A percentile compares a stretch with the other conserved stretches of the same genome.
Conservation (phyloP, 495 filamentous ascomycete species). For the Penicillium pulvis region DNA sequence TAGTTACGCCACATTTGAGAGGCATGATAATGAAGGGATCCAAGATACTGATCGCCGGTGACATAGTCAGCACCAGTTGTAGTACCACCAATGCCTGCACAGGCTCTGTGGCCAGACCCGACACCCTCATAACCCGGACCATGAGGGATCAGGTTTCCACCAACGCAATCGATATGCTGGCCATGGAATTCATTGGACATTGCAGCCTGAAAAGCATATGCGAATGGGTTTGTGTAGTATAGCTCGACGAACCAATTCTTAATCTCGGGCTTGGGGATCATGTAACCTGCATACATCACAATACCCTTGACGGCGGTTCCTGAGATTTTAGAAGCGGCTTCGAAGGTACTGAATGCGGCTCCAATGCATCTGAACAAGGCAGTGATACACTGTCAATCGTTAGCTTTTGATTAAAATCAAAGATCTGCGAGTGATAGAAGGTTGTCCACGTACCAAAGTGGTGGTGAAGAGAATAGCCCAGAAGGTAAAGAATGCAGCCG, state of each 20-base stretch:
- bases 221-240: slow-evolving; percentile 68
- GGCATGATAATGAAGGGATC: slow-evolving; percentile 47
- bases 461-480: slow-evolving; percentile 45
- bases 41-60: slow-evolving; percentile 52
- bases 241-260: slow-evolving; percentile 77
- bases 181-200: slow-evolving; percentile 66
- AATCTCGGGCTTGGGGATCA: slow-evolving; percentile 68
- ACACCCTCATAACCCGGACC: slow-evolving; percentile 32
- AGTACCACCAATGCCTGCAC: slow-evolving; percentile 53
- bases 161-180: slow-evolving; percentile 48
- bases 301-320: slow-evolving; percentile 36
- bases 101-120: slow-evolving; percentile 40
- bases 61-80: slow-evolving; percentile 40
- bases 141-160: slow-evolving; percentile 44
- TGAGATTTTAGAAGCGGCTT: slow-evolving; percentile 55
- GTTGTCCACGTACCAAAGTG: slow-evolving; percentile 23
- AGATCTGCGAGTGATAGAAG: not conserved
- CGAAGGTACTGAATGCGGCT: slow-evolving; percentile 49
- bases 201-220: slow-evolving; percentile 70
- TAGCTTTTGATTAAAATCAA: not conserved
- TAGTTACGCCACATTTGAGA: slow-evolving; percentile 49
- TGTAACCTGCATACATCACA: slow-evolving; percentile 60
- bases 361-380: slow-evolving; percentile 53
- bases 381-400: slow-evolving; percentile 41
- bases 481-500: slow-evolving; percentile 55